phyloP scores from a whole-genome alignment of 2,329 filamentous ascomycete species.

The Aspergillus sp. region DNA sequence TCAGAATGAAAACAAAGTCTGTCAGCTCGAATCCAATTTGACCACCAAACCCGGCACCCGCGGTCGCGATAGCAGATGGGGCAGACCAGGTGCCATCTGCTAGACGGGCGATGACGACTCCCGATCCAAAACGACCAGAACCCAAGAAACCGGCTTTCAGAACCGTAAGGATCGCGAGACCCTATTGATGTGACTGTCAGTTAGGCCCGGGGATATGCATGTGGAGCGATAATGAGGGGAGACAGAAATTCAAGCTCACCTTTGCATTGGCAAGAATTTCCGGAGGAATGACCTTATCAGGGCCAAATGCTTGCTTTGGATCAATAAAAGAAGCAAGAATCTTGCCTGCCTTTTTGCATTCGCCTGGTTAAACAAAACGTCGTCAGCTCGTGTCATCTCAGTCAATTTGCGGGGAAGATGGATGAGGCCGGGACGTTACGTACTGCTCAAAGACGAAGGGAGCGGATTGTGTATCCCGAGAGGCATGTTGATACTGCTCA shows the following conservation, averaged over 20 bases:
- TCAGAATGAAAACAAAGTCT: slow-evolving; percentile 93
- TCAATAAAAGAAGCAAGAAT: slow-evolving; percentile 94
- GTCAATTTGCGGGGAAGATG: slow-evolving; percentile 27
- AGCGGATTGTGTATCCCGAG: slow-evolving; percentile 43
- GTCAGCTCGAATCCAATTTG: slow-evolving; percentile 48
- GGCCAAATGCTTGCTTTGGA: slow-evolving; percentile 84
- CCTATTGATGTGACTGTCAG: slow-evolving; percentile 24
- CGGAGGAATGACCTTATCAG: slow-evolving; percentile 95
- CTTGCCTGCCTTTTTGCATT: slow-evolving; percentile 95
- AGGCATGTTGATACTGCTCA: slow-evolving; percentile 29
- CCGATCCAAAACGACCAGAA: slow-evolving; percentile 45
- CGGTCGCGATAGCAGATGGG: slow-evolving; percentile 44
- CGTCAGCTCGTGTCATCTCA: slow-evolving; percentile 24
- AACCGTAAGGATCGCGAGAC: slow-evolving; percentile 44
- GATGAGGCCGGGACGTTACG: slow-evolving; percentile 17
- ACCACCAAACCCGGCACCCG: slow-evolving; percentile 44
- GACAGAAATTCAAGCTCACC: slow-evolving; percentile 43
- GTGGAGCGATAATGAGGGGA: not conserved
- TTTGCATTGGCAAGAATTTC: slow-evolving; percentile 85
- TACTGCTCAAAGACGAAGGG: slow-evolving; percentile 44
- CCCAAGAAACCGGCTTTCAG: slow-evolving; percentile 46
- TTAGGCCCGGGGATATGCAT: not conserved
- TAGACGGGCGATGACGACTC: slow-evolving; percentile 44
- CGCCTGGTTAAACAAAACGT: slow-evolving; percentile 53
- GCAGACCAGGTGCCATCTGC: slow-evolving; percentile 45